Base-by-base conservation (phyloP, 352 stramenopile genomes). In the Phytophthora tentaculata region DNA sequence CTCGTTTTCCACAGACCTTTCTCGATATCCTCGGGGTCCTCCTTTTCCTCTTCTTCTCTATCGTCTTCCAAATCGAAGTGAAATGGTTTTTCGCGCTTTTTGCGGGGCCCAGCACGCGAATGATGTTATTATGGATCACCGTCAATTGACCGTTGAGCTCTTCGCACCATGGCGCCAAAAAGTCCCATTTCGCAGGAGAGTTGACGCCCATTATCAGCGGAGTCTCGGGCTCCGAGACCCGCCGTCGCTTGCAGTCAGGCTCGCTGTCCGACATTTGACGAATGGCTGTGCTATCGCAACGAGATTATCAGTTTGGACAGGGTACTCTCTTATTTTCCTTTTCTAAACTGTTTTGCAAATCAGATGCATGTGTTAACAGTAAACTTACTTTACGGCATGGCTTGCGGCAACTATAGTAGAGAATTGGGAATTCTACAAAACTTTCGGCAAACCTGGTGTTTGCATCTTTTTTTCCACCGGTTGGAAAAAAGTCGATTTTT, bases 111-210 rank as follows among this genome's bases (percentile, higher is more conserved):
- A 63, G n/a, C 13, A 68, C 61, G 5, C 61, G 41, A 19, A 62
- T 61, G 23, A 26, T 41, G 23, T 22, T 55, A n/a, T 22, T 55
- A 6, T 55, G 17, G 22, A 57, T 19, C 6, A 13, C 35, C 12
- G 54, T 19, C 44, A 68, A 26, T 45, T 61, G 61, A 3, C 52
- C 51, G 7, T 32, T 47, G 9, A 68, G 52, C 14, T 63, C 43
- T 22, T 68, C n/a, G 35, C 61, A 68, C 61, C 61, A 68, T 6
- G 61, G 52, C 14, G 61, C 26, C 20, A 68, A 35, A 35, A 68
- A 68, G 28, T 68, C 61, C 52, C 61, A 68, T 26, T 56, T 63
- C 12, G 61, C 59, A 1, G 59, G 39, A 2, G 59, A 60, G 37
- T 60, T 20, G 12, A 52, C 59, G 48, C 54, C 59, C 59, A 60